These are phyloP conservation scores for Leucocoprinus gongylophorus DNA, from an alignment of 1,284 basidiomycete species.

Conservation along the genomic window DNA sequence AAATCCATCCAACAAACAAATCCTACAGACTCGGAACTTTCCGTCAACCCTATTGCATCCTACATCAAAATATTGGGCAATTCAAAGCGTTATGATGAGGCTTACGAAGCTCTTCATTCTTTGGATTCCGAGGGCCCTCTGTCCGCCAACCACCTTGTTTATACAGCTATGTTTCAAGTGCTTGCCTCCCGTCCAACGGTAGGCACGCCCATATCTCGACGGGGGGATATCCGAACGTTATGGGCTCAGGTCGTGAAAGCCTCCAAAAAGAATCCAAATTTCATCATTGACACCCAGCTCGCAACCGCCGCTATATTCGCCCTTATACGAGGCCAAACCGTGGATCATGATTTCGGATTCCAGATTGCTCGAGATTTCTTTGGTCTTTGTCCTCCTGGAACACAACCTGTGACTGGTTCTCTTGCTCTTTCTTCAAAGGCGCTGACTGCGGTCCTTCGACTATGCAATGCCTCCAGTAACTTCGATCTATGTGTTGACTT, in stretches of 20 bases:
- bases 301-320: slow-evolving; percentile 45
- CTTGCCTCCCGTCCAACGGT: slow-evolving; percentile 26
- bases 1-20: slow-evolving; percentile 41
- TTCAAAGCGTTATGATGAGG: slow-evolving; percentile 48
- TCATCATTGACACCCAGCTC: slow-evolving; percentile 46
- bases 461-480: slow-evolving; percentile 46
- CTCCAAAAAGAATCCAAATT: slow-evolving; percentile 34
- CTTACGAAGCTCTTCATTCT: slow-evolving; percentile 67
- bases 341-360: slow-evolving; percentile 58
- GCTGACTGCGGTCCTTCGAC: slow-evolving; percentile 45
- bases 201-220: slow-evolving; percentile 27
- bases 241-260: slow-evolving; percentile 58
- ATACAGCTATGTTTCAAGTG: slow-evolving; percentile 54
- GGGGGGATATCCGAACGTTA: slow-evolving; percentile 54
- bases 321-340: slow-evolving; percentile 44
- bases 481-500: slow-evolving; percentile 46
- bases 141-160: slow-evolving; percentile 49
- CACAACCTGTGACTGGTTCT: slow-evolving; percentile 28
- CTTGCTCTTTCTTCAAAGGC: slow-evolving; percentile 39
- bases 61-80: slow-evolving; percentile 62
- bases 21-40: slow-evolving; percentile 39
- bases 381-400: slow-evolving; percentile 47
- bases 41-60: slow-evolving; percentile 39
- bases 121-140: slow-evolving; percentile 52
- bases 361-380: slow-evolving; percentile 55